Percentiles rank a stretch among this genome's conserved stretches.
Conservation (phyloP, 345 rosid species). For the Xanthoceras sorbifolium region DNA sequence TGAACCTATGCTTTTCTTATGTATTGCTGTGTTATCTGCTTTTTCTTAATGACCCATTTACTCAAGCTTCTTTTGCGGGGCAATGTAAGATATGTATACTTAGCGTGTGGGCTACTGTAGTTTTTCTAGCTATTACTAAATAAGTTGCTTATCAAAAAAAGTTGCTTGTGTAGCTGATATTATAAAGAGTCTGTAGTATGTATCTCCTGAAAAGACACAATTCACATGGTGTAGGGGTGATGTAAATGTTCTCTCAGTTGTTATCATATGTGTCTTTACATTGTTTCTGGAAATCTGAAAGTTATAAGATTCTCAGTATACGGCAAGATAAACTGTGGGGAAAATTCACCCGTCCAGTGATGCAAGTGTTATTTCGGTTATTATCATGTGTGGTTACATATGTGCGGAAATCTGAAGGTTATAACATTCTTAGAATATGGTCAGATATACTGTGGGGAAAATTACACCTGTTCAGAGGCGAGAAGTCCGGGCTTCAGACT, state of each 20-base stretch:
- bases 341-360: slow-evolving; percentile 84
- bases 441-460: slow-evolving; percentile 96
- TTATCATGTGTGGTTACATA: slow-evolving; percentile 4
- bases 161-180: not conserved
- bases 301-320: slow-evolving; percentile 18
- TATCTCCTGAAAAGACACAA: slow-evolving; percentile 2
- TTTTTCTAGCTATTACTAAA: slow-evolving; percentile 1
- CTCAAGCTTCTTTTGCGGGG: not conserved
- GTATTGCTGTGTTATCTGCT: not conserved
- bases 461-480: slow-evolving; percentile 92
- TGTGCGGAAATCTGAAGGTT: slow-evolving; percentile 10
- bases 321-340: slow-evolving; percentile 88
- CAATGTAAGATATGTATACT: not conserved
- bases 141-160: not conserved
- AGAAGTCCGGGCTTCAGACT: slow-evolving; percentile 85
- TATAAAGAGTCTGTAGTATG: not conserved
- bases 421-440: slow-evolving; percentile 22
- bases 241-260: not conserved
- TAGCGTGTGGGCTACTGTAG: not conserved
- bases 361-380: not conserved
- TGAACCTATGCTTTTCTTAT: slow-evolving; percentile 3
- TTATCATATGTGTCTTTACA: not conserved
- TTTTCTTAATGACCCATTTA: not conserved
- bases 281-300: slow-evolving; percentile 7
- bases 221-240: slow-evolving; percentile 2